Evolutionary conservation across 169 alveolate genomes (phyloP).

Genomic region (Sarcocystis neurona): DNA sequence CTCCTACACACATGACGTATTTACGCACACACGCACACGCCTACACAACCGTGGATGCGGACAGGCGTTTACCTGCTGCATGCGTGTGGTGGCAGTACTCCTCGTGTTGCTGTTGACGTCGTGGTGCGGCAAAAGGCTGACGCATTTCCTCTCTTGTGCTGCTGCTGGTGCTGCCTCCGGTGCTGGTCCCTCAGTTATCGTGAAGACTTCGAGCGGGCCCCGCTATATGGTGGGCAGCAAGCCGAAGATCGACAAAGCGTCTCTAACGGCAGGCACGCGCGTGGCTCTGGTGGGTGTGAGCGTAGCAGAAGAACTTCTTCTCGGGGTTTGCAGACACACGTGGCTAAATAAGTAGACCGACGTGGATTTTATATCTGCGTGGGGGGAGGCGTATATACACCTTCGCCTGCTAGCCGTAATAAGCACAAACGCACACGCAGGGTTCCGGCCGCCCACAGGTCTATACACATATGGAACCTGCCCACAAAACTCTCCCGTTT

Average conservation of each 20-base stretch:
- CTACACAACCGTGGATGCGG: no score
- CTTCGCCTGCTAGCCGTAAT: no score
- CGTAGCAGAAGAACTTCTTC: background rate
- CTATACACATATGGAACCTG: no score
- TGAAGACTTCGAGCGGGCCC: conserved; percentile 96
- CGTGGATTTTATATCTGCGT: background rate
- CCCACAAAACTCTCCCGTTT: no score
- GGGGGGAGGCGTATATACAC: background rate
- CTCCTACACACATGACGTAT: no score
- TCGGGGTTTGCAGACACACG: background rate
- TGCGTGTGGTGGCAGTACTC: background rate
- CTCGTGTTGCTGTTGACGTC: background rate
- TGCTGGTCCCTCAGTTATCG: conserved; percentile 79
- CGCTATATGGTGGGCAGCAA: conserved; percentile 97
- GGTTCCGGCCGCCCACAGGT: no score
- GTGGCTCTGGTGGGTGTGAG: conserved; percentile 86
- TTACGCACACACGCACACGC: no score
- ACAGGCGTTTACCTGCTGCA: background rate
- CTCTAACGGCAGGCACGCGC: conserved; percentile 95
- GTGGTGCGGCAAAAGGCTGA: background rate
- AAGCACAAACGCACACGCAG: no score
- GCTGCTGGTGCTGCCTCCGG: background rate
- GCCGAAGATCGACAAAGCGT: conserved; percentile 89
- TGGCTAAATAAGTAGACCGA: background rate
- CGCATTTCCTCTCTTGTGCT: background rate